These are phyloP conservation scores for Aspergillus sclerotiicarbonarius DNA, from an alignment of 495 filamentous ascomycete genomes.

Conservation along the genomic window DNA sequence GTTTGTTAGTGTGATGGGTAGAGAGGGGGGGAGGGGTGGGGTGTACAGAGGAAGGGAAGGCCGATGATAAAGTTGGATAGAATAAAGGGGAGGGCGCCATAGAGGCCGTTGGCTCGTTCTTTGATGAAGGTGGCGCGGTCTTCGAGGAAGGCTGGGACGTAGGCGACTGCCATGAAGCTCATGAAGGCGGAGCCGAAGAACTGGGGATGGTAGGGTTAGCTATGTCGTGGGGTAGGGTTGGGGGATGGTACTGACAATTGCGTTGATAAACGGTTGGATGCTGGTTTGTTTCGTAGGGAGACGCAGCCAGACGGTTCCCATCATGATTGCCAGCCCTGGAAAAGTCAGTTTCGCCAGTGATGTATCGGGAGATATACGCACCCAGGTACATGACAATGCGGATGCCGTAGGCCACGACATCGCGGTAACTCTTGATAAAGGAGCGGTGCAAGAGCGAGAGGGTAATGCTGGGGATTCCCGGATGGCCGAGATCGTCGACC, in stretches of 20 bases:
- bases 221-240: neutral
- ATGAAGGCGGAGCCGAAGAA: constrained; percentile 84
- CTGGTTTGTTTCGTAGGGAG: constrained; percentile 59
- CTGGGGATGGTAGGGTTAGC: constrained; percentile 22
- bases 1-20: constrained; percentile 10
- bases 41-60: constrained; percentile 65
- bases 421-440: constrained; percentile 77
- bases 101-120: constrained; percentile 78
- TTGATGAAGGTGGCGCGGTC: constrained; percentile 71
- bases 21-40: neutral
- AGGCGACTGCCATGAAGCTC: constrained; percentile 89
- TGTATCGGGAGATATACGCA: constrained; percentile 15
- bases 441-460: constrained; percentile 63
- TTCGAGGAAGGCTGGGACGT: constrained; percentile 79
- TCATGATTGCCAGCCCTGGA: constrained; percentile 70
- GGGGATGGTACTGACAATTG: constrained; percentile 49
- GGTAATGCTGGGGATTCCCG: constrained; percentile 31
- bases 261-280: constrained; percentile 78
- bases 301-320: constrained; percentile 82
- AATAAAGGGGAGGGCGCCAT: constrained; percentile 68
- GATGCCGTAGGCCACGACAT: constrained; percentile 79
- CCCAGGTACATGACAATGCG: constrained; percentile 79
- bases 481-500: constrained; percentile 26
- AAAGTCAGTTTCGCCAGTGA: constrained; percentile 8
- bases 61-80: constrained; percentile 80